phyloP scores from a whole-genome alignment of 129 eudicot species.

The Centaurea solstitialis region DNA sequence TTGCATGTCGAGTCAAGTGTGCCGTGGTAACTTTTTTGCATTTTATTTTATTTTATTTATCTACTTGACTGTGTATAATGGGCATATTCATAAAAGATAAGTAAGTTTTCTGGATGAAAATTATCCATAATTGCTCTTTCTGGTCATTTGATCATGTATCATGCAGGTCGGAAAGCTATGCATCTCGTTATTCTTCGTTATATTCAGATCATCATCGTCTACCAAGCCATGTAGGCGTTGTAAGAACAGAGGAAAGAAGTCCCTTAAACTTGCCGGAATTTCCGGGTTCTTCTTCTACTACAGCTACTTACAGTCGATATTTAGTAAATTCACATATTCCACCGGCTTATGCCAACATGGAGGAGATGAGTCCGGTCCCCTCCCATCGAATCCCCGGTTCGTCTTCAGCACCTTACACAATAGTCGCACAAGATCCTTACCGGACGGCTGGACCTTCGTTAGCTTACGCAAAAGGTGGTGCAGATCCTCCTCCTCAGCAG shows the following conservation, averaged over 20 bases:
- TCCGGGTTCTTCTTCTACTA: constrained; percentile 41
- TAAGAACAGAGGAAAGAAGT: constrained; percentile 48
- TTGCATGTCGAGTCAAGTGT: constrained; percentile 38
- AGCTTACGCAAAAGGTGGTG: constrained; percentile 36
- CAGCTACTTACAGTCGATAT: constrained; percentile 33
- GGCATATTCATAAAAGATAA: neutral
- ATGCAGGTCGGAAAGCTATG: constrained; percentile 53
- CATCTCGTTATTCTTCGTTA: constrained; percentile 47
- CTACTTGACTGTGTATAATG: neutral
- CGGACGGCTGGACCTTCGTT: constrained; percentile 32
- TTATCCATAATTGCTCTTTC: neutral
- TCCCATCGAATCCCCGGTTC: constrained; percentile 37
- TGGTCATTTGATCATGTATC: neutral
- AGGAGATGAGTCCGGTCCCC: constrained; percentile 41
- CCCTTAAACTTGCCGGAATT: constrained; percentile 29
- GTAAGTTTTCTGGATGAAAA: neutral
- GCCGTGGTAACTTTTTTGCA: constrained; percentile 40
- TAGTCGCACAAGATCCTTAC: constrained; percentile 28
- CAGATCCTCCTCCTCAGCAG: constrained; percentile 29
- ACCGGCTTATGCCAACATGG: constrained; percentile 29
- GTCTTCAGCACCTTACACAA: constrained; percentile 26
- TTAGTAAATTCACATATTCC: constrained; percentile 26
- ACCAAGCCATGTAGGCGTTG: constrained; percentile 40
- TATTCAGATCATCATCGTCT: constrained; percentile 44
- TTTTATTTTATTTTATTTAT: neutral